Conservation (phyloP, 129 eudicot genomes). For the Tagetes erecta region DNA sequence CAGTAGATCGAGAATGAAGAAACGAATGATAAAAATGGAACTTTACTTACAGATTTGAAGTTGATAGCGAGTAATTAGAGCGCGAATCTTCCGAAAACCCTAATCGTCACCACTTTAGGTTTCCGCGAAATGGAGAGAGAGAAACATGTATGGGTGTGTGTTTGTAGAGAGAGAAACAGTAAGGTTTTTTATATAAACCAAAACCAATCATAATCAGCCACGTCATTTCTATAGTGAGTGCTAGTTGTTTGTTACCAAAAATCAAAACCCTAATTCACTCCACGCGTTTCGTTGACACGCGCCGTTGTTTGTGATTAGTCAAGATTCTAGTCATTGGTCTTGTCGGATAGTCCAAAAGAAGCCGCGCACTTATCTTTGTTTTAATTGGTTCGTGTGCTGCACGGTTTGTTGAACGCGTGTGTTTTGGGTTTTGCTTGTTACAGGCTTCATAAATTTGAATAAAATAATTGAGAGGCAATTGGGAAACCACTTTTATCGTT, state of each 20-base stretch:
- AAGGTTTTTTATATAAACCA: background rate
- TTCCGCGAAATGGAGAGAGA: conserved; percentile 34
- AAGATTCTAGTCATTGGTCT: conserved; percentile 25
- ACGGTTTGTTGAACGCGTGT: background rate
- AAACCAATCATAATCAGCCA: background rate
- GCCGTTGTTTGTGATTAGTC: conserved; percentile 23
- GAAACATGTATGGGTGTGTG: conserved; percentile 16
- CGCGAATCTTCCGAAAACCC: conserved; percentile 40
- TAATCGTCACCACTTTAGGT: conserved; percentile 42
- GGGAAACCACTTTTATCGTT: conserved; percentile 21
- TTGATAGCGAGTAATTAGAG: conserved; percentile 30
- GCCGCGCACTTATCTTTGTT: conserved; percentile 27
- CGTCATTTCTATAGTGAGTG: conserved; percentile 26
- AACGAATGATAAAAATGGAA: conserved; percentile 11
- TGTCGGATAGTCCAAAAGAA: conserved; percentile 30
- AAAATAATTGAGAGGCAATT: conserved; percentile 13
- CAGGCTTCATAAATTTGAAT: conserved; percentile 9
- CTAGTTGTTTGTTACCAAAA: conserved; percentile 26
- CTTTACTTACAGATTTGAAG: conserved; percentile 36
- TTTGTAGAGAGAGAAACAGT: conserved; percentile 29
- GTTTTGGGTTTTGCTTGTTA: background rate
- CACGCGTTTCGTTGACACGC: conserved; percentile 25
- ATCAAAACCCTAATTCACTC: conserved; percentile 29
- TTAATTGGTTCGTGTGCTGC: background rate
- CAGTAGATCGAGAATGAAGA: conserved; percentile 24